Evolutionary conservation across 768 basidiomycete genomes (phyloP).

Genomic region (Serendipita sp.): DNA sequence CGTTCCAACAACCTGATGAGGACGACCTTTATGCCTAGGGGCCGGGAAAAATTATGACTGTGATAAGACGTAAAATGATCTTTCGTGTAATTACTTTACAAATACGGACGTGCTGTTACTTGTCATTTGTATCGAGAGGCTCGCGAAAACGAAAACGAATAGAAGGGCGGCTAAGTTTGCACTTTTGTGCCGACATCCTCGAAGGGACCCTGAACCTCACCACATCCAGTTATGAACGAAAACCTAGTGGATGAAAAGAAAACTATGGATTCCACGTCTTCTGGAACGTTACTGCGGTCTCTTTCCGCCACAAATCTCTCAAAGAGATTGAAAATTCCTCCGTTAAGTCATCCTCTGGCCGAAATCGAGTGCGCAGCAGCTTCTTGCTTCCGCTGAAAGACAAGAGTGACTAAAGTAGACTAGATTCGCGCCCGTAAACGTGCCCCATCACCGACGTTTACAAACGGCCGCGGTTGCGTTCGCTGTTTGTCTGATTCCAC

Average conservation of each 20-base stretch:
- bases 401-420: not conserved
- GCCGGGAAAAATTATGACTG: not conserved
- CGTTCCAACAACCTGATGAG: constrained; percentile 68
- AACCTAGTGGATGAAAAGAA: not conserved
- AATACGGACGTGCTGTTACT: not conserved
- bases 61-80: not conserved
- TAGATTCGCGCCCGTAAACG: constrained; percentile 65
- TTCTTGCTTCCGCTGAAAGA: not conserved
- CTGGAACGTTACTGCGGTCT: not conserved
- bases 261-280: not conserved
- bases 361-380: constrained; percentile 9
- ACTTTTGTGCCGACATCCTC: not conserved
- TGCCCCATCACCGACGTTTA: constrained; percentile 69
- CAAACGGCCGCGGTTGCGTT: constrained; percentile 80
- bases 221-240: not conserved
- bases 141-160: not conserved
- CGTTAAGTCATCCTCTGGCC: not conserved
- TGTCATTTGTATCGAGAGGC: not conserved
- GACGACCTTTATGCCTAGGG: constrained; percentile 79
- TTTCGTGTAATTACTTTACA: not conserved
- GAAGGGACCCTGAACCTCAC: not conserved
- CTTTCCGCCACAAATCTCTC: not conserved
- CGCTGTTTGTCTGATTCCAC: constrained; percentile 71
- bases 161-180: not conserved
- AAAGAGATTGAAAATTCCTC: not conserved